Percentiles rank a stretch among this genome's conserved stretches.
Evolutionary conservation across 1,284 basidiomycete species (phyloP).

Genomic region (Pholiota adiposa): DNA sequence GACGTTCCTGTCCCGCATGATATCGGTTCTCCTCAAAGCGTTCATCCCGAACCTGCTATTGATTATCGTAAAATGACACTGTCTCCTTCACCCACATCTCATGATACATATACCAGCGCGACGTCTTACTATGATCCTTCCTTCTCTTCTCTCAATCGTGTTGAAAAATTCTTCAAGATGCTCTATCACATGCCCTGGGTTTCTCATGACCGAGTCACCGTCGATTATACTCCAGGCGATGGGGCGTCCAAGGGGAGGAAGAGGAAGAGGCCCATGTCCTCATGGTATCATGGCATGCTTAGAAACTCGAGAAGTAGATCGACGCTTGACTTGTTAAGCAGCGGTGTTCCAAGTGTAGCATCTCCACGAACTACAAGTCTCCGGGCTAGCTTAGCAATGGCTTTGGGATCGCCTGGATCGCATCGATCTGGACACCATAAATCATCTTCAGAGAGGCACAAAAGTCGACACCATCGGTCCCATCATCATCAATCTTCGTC

Average conservation of each 20-base stretch:
- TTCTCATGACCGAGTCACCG: conserved; percentile 40
- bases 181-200: conserved; percentile 45
- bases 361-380: conserved; percentile 12
- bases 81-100: conserved; percentile 25
- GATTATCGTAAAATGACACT: conserved; percentile 34
- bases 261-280: conserved; percentile 9
- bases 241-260: conserved; percentile 21
- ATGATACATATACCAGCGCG: conserved; percentile 16
- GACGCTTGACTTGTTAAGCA: conserved; percentile 27
- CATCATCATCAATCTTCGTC: conserved; percentile 14
- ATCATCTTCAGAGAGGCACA: conserved; percentile 12
- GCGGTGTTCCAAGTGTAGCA: conserved; percentile 14
- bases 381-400: conserved; percentile 10
- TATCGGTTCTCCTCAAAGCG: conserved; percentile 20
- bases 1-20: conserved; percentile 2
- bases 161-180: conserved; percentile 40
- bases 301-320: conserved; percentile 18
- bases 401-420: conserved; percentile 9
- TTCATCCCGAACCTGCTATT: conserved; percentile 18
- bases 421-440: conserved; percentile 12
- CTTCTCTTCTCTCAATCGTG: conserved; percentile 39
- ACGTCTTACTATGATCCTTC: conserved; percentile 38
- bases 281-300: conserved; percentile 21
- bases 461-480: conserved; percentile 18
- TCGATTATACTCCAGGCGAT: conserved; percentile 38